Percentiles rank a stretch among this genome's conserved stretches.
phyloP scores from a whole-genome alignment of 2,329 filamentous ascomycete species.

The Pseudocercospora musae region DNA sequence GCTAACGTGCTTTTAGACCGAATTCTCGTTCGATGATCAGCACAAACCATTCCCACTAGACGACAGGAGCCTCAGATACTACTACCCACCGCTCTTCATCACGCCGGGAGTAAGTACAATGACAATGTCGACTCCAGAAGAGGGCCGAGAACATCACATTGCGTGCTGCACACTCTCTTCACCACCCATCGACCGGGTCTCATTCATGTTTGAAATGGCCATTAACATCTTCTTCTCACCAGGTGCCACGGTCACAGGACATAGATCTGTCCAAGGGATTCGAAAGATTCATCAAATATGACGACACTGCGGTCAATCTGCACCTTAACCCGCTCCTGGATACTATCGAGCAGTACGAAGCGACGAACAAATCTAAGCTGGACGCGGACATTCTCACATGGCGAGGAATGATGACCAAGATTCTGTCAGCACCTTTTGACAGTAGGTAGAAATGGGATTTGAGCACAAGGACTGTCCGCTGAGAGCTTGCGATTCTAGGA shows the following conservation, averaged over 20 bases:
- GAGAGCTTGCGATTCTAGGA: slow-evolving; percentile 30
- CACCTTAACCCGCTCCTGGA: slow-evolving; percentile 81
- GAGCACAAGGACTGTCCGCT: not conserved
- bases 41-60: slow-evolving; percentile 69
- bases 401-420: slow-evolving; percentile 99
- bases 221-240: not conserved
- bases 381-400: slow-evolving; percentile 84
- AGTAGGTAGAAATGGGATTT: slow-evolving; percentile 23
- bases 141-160: no score
- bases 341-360: slow-evolving; percentile 71
- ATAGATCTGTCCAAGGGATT: slow-evolving; percentile 77
- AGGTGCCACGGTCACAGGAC: slow-evolving; percentile 39
- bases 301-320: slow-evolving; percentile 77
- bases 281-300: slow-evolving; percentile 69
- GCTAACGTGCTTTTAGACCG: slow-evolving; percentile 46
- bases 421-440: slow-evolving; percentile 81
- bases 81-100: slow-evolving; percentile 55
- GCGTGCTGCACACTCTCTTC: no score
- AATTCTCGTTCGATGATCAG: slow-evolving; percentile 87
- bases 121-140: not conserved
- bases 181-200: not conserved
- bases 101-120: slow-evolving; percentile 16
- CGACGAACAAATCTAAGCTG: slow-evolving; percentile 46
- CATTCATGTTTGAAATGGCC: not conserved
- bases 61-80: slow-evolving; percentile 62